A percentile compares a stretch with the other conserved stretches of the same genome.
Evolutionary conservation across 164 flowering plant species (phyloP).

Genomic region (Magnolia officinalis): DNA sequence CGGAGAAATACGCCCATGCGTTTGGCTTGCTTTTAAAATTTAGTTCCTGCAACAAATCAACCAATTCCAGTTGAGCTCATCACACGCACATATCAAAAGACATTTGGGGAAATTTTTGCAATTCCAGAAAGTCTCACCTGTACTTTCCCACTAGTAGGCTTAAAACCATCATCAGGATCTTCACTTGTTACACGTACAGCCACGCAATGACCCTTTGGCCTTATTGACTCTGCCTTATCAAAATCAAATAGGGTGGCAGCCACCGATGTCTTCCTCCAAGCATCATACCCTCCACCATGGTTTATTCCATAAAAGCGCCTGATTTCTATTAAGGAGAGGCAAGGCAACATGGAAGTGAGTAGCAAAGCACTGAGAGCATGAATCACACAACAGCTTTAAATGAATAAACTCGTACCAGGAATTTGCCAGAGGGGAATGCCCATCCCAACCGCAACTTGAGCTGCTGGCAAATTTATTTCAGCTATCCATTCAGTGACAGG

Average conservation of each 20-base stretch:
- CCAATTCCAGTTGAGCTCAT: slow-evolving; percentile 8
- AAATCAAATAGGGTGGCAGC: slow-evolving; percentile 92
- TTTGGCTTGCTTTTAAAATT: slow-evolving; percentile 99
- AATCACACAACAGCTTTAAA: neutral
- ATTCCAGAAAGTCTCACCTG: slow-evolving; percentile 41
- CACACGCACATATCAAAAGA: slow-evolving; percentile 6
- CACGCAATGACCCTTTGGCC: slow-evolving; percentile 97
- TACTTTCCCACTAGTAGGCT: slow-evolving; percentile 98
- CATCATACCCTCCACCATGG: slow-evolving; percentile 88
- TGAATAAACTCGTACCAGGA: slow-evolving; percentile 56
- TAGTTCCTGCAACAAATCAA: slow-evolving; percentile 60
- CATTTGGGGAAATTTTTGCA: neutral
- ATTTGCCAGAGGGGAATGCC: slow-evolving; percentile 99
- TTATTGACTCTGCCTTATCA: slow-evolving; percentile 77
- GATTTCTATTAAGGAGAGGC: slow-evolving; percentile 52
- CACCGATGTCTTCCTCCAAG: slow-evolving; percentile 83
- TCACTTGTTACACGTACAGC: slow-evolving; percentile 99
- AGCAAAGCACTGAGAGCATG: neutral
- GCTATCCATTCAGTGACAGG: slow-evolving; percentile 99
- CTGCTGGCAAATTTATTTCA: slow-evolving; percentile 93
- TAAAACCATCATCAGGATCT: slow-evolving; percentile 99
- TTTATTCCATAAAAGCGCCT: slow-evolving; percentile 93
- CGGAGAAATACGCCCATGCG: slow-evolving; percentile 99
- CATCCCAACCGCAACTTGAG: slow-evolving; percentile 98
- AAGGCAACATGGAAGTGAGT: neutral